Base-by-base conservation (phyloP, 345 rosid species). In the Eucalyptus regnans region DNA sequence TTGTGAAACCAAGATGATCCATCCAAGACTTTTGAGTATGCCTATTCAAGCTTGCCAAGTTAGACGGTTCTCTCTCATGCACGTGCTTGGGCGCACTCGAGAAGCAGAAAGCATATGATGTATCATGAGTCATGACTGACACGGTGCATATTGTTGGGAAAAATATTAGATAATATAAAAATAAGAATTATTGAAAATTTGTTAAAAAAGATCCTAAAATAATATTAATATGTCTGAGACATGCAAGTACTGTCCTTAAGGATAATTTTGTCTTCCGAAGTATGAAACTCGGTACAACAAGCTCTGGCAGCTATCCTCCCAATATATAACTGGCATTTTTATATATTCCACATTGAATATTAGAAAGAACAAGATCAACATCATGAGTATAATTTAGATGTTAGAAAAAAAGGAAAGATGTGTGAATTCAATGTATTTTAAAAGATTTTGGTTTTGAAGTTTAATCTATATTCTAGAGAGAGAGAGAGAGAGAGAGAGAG, bases 201-300 rank as follows among this genome's bases (percentile, higher is more conserved):
- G 12, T 56, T 56, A 9, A 56, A 56, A 56, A 56, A 56, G 0
- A 56, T 23, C 5, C 23, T 8, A 56, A 56, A 9, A 23, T 56
- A 56, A 56, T 56, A 23, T 22, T 22, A 22, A 56, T 56, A 22
- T 23, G 29, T 56, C 1, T 9, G 3, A 56, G 62, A 23, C 29
- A 56, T 22, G 12, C 27, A 56, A 56, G 2, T 9, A 9, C 0
- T 56, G 3, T 56, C 12, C 0, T 20, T 22, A 22, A 56, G 1
- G 1, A 56, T 56, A 56, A 23, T 56, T 56, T 0, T 56, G 1
- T 5, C 12, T 23, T 22, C 0, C 5, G 1, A 9, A 56, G 1
- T 23, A 23, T 56, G 12, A 56, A 22, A 56, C 29, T 56, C 1
- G 1, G 27, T 22, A 23, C 12, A 56, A 56, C 25, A 52, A 23